Evolutionary conservation across 192 early-diverging fungal species (phyloP), one percentile per base, ranked within the genome.

Genomic region (Gaertneriomyces semiglobifer): DNA sequence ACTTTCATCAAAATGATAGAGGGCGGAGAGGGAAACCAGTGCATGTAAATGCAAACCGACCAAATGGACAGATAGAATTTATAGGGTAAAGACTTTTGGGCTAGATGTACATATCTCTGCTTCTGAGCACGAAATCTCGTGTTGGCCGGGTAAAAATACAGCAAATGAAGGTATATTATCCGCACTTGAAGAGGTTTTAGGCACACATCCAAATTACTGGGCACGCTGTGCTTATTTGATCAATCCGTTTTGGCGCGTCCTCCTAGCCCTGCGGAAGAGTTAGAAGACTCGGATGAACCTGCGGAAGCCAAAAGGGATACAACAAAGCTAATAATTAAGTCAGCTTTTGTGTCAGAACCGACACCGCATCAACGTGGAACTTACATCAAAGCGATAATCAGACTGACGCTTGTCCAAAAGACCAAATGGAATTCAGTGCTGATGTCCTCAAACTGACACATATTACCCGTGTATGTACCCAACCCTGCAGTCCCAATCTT

Each of bases 361-460:
- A 45, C 8, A 11, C 12, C 9, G 39, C 42, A 8, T 11, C 63
- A 25, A 51, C 0, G 39, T n/a, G 40, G 47, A 11, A 59, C 67
- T 44, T 62, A 76, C 60, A 72, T 46, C 1, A 65, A 19, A 12
- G 45, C 43, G 5, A 76, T 53, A 33, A 69, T 47, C 47, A 72
- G 65, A 7, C 12, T 55, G 6, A 76, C 55, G 25, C 46, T 64
- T 18, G 60, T 48, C 66, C 66, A 76, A 14, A 76, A 66, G 6
- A 76, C n/a, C 39, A 76, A 68, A 7, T 76, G 63, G 58, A 69
- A 76, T 7, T 56, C 16, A 18, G 39, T 63, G 18, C 40, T 61
- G 39, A 76, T 62, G 58, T 76, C 74, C 62, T 76, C 70, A 40
- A 52, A 71, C 56, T 76, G 63, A 50, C 74, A 76, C 9, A 57